These are phyloP conservation scores for Emiliania huxleyi DNA, from an alignment of 78 protist species.

Conservation along the genomic window DNA sequence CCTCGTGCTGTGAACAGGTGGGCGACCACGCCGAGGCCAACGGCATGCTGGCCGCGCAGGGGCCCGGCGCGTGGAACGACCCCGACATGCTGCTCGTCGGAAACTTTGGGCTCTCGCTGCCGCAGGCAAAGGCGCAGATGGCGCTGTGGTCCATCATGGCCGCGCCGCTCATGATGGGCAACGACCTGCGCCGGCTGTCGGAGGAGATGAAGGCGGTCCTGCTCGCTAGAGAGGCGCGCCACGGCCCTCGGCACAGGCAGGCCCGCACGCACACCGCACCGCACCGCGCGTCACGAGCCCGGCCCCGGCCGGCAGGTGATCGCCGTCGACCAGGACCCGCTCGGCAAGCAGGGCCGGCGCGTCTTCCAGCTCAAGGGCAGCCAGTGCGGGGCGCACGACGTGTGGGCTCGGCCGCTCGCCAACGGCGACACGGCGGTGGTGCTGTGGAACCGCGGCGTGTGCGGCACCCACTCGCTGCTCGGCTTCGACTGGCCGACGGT, in stretches of 20 bases:
- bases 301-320: background rate
- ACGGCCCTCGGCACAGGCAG: no score
- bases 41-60: background rate
- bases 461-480: no score
- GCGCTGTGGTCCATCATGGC: background rate
- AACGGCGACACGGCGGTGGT: background rate
- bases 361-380: background rate
- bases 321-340: background rate
- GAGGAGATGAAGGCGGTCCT: background rate
- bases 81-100: slow-evolving; percentile 26
- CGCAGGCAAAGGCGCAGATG: background rate
- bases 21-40: background rate
- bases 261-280: background rate
- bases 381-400: background rate
- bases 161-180: slow-evolving; percentile 27
- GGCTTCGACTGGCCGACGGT: no score
- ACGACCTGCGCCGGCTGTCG: slow-evolving; percentile 1
- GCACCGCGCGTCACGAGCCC: background rate
- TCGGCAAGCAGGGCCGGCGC: background rate
- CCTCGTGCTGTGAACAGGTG: background rate
- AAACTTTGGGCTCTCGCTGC: background rate
- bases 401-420: background rate
- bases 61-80: background rate
- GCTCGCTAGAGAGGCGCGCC: no score
- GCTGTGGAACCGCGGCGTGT: background rate